phyloP scores from a whole-genome alignment of 768 basidiomycete genomes.

The Termitomyces heimii region DNA sequence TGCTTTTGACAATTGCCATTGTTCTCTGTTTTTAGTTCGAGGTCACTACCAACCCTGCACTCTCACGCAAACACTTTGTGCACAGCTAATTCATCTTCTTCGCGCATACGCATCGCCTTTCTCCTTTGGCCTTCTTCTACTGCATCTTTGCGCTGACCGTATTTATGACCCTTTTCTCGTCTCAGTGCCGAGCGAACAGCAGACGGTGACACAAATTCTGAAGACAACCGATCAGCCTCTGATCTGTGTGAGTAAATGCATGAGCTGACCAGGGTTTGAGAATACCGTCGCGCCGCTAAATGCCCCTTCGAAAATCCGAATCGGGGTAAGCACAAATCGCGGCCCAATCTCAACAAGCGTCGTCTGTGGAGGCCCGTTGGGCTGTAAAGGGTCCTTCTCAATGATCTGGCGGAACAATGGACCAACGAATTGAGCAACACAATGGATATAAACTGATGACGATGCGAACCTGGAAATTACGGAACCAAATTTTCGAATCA shows the following conservation, averaged over 20 bases:
- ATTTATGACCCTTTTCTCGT: slow-evolving; percentile 74
- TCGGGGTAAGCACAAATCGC: slow-evolving; percentile 94
- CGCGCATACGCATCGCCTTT: slow-evolving; percentile 54
- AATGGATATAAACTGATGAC: neutral
- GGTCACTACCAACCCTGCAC: slow-evolving; percentile 2
- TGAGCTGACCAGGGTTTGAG: slow-evolving; percentile 80
- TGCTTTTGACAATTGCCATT: slow-evolving; percentile 6
- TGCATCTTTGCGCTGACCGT: slow-evolving; percentile 75
- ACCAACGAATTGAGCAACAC: neutral
- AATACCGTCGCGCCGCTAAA: slow-evolving; percentile 94
- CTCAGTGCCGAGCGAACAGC: slow-evolving; percentile 66
- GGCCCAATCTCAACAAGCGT: slow-evolving; percentile 97
- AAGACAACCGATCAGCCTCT: neutral
- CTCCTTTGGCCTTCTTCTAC: slow-evolving; percentile 61
- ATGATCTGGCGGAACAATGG: slow-evolving; percentile 56
- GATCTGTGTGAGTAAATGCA: neutral
- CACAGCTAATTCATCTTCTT: slow-evolving; percentile 78
- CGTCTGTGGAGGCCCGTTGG: slow-evolving; percentile 78
- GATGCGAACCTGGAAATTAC: slow-evolving; percentile 86
- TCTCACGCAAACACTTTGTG: slow-evolving; percentile 84
- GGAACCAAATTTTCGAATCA: slow-evolving; percentile 98
- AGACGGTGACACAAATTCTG: slow-evolving; percentile 91
- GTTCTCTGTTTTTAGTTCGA: slow-evolving; percentile 7
- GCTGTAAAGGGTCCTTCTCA: slow-evolving; percentile 89
- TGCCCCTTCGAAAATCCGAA: slow-evolving; percentile 96